Evolutionary conservation across 1,284 basidiomycete species (phyloP), one percentile per base, ranked within the genome.

Genomic region (Marasmius oreades): DNA sequence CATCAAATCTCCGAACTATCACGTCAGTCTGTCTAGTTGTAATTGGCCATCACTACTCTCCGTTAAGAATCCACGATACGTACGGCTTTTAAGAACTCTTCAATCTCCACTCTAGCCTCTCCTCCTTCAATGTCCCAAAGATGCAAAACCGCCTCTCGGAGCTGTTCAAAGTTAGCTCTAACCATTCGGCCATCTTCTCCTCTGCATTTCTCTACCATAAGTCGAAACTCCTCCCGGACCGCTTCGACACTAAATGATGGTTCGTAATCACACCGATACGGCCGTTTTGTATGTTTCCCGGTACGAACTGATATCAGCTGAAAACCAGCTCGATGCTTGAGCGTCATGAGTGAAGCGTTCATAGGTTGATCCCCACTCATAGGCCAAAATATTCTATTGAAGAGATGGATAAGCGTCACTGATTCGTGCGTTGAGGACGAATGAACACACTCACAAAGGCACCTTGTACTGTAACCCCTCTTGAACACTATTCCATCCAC

Each of bases 401-500:
- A 1, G 6, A 11, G 23, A 22, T 46, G 2, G 6, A 28, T 12
- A 11, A 28, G 23, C 6, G 11, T 11, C n/a, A 2, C 45, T 31
- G n/a, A n/a, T n/a, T n/a, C n/a, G n/a, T n/a, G n/a, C n/a, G n/a
- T n/a, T n/a, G n/a, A n/a, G n/a, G 18, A 34, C 37, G 20, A n/a
- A 31, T 24, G n/a, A 8, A 18, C 16, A 50, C 2, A 43, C 47
- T n/a, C 12, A 55, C 56, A 54, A 18, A 18, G 56, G 56, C 20
- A 58, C 47, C 6, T 31, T 37, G 43, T 58, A 44, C 14, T 43
- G 31, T 34, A 53, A 61, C 33, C 14, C 59, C 53, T 44, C 46
- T 48, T 37, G 52, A 31, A 36, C 62, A 60, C 24, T 63, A 56
- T 43, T 65, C 64, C 11, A 55, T 60, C 65, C 65, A 5, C 59